Percentiles rank a stretch among this genome's conserved stretches.
phyloP scores from a whole-genome alignment of 371 early-diverging fungal genomes.

The Choanephora cucurbitarum region DNA sequence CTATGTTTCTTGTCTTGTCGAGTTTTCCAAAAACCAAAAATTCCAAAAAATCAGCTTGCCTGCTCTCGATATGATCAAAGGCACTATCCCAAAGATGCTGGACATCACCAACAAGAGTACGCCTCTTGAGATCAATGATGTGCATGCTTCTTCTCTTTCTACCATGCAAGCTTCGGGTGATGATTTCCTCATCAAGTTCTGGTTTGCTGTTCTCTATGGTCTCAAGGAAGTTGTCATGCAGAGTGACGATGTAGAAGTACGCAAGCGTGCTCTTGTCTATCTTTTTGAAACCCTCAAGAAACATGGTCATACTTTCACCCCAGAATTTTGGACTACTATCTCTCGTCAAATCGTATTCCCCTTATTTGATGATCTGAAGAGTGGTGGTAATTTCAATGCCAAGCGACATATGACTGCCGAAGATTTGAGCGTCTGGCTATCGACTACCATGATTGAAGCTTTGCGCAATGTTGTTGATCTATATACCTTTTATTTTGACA shows the following conservation, averaged over 20 bases:
- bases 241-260: constrained; percentile 87
- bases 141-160: constrained; percentile 21
- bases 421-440: constrained; percentile 59
- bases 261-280: constrained; percentile 81
- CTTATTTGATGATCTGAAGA: constrained; percentile 82
- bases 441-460: constrained; percentile 78
- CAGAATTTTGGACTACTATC: constrained; percentile 81
- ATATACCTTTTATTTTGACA: constrained; percentile 76
- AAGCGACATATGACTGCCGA: constrained; percentile 46
- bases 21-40: constrained; percentile 67
- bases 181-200: constrained; percentile 59
- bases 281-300: constrained; percentile 80
- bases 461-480: constrained; percentile 85
- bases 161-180: constrained; percentile 37
- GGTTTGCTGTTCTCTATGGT: constrained; percentile 87
- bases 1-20: constrained; percentile 78
- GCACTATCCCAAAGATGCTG: constrained; percentile 52
- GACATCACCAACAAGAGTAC: constrained; percentile 45
- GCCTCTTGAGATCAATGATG: constrained; percentile 43
- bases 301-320: constrained; percentile 70
- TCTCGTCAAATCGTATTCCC: constrained; percentile 86
- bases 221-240: constrained; percentile 87
- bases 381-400: constrained; percentile 14
- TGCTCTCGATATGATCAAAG: constrained; percentile 55
- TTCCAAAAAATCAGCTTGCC: constrained; percentile 63